Evolutionary conservation across 371 early-diverging fungal species (phyloP), one percentile per base, ranked within the genome.

Genomic region (Mucor ambiguus): DNA sequence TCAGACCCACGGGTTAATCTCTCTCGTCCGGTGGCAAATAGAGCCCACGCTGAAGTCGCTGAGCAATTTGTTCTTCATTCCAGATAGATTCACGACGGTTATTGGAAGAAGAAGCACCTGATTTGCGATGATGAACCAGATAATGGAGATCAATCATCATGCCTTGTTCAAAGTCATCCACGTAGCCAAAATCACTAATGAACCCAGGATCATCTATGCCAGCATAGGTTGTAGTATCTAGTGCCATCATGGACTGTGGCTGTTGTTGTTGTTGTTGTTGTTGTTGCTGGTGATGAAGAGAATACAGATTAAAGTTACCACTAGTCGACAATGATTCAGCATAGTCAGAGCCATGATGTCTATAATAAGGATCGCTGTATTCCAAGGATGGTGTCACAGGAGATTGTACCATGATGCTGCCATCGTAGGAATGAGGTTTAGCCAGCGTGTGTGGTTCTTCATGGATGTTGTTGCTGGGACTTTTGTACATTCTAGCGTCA

Each of bases 171-270:
- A 64, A 65, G 24, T 69, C 70, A 46, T 69, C 73, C 12, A 52
- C 60, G 10, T 64, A 58, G n/a, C 78, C 75, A 61, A 78, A 78
- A 43, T 78, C 78, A 44, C 66, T 62, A 20, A 71, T 71, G 26
- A 78, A 78, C 4, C 75, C 78, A 12, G 78, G 78, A 62, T 75
- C 67, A 52, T 75, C 78, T 12, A 62, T n/a, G 22, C 32, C 28
- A 6, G 18, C n/a, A 16, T 18, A 38, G 30, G 22, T 26, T 24
- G 29, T 57, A 4, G 9, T 18, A n/a, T 43, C 29, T 3, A 16
- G 1, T 6, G 30, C 18, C 14, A 46, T 56, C 10, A 28, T 16
- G 3, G 54, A 18, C 22, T 29, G 35, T 33, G 4, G 35, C 10
- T 33, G 35, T 4, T 59, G 28, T 44, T 28, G 24, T 0, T 54